Percentiles rank a stretch among this genome's conserved stretches.
phyloP scores from a whole-genome alignment of 805 yeast species.

The Millerozyma miso region DNA sequence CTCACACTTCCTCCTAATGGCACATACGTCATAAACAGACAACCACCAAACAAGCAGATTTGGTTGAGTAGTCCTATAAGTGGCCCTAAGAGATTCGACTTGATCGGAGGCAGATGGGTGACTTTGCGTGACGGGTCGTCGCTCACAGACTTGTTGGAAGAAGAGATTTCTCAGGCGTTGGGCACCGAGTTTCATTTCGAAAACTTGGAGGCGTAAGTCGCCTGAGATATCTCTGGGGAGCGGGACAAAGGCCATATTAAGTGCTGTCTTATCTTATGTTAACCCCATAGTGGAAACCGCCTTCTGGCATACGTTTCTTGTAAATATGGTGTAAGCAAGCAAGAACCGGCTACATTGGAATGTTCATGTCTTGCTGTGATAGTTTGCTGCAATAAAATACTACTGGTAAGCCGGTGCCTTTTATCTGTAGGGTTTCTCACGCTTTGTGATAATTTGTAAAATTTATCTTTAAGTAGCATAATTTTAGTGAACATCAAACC shows the following conservation, averaged over 20 bases:
- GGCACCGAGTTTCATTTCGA: constrained; percentile 18
- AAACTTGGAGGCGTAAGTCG: constrained; percentile 9
- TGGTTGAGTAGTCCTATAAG: constrained; percentile 94
- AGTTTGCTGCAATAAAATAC: too few species aligned
- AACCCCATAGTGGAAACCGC: too few species aligned
- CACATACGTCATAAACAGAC: constrained; percentile 89
- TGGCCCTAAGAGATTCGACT: constrained; percentile 81
- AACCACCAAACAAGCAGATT: constrained; percentile 95
- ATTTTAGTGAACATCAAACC: not conserved
- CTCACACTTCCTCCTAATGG: constrained; percentile 69
- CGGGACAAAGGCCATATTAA: too few species aligned
- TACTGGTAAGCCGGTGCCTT: too few species aligned
- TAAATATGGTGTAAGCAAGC: too few species aligned
- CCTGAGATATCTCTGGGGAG: too few species aligned
- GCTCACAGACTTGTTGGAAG: constrained; percentile 30
- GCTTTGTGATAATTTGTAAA: not conserved
- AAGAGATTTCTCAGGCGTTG: constrained; percentile 29
- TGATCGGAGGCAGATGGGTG: constrained; percentile 70
- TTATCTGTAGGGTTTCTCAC: too few species aligned
- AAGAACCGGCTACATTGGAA: too few species aligned
- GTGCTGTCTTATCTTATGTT: too few species aligned
- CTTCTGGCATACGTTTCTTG: too few species aligned
- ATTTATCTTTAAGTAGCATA: not conserved
- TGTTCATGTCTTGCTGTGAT: too few species aligned
- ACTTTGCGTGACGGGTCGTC: constrained; percentile 60